Base-by-base conservation (phyloP, 495 filamentous ascomycete species). In the Penicillium soppii region DNA sequence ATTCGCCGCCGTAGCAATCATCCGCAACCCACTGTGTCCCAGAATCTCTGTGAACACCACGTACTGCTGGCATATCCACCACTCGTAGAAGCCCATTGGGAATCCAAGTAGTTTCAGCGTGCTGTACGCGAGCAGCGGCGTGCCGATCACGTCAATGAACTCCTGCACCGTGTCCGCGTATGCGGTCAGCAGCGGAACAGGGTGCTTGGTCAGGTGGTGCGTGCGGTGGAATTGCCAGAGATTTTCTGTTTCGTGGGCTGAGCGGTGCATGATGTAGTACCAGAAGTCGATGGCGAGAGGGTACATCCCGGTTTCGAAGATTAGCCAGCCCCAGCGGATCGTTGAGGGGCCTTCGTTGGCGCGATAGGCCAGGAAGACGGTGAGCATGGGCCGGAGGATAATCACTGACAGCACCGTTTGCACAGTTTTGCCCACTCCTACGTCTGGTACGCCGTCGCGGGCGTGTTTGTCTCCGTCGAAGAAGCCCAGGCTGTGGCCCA, bases 191-290 rank as follows among this genome's bases (percentile, higher is more conserved):
- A 71, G 55, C 10, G 69, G 63, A 51, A 69, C 71, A 4, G 69
- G 69, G 39, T 72, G 69, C 49, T 72, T 72, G 6, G 69, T 71
- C 1, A 72, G 57, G 43, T 72, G 69, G 56, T 72, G 69, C 5
- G 69, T 72, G 16, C 68, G 68, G 54, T 72, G 69, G 59, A 63
- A 72, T 29, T 71, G 66, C 69, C 69, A 72, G 3, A 72, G 61
- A 0, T 43, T 43, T 35, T 43, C 59, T 13, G 66, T 39, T 16
- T 69, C 67, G 32, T 72, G 69, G 63, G 69, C 69, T 7, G 63
- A 9, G 1, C 69, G 67, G 39, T 72, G 69, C 16, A 40, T 20
- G 22, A 32, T 5, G 47, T 10, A 57, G 51, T 70, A 69, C 66
- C 67, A 70, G 52, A 55, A 72, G 52, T 72, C 69, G 30, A 72